Evolutionary conservation across 805 yeast genomes (phyloP).

Genomic region (Candida saitoana): DNA sequence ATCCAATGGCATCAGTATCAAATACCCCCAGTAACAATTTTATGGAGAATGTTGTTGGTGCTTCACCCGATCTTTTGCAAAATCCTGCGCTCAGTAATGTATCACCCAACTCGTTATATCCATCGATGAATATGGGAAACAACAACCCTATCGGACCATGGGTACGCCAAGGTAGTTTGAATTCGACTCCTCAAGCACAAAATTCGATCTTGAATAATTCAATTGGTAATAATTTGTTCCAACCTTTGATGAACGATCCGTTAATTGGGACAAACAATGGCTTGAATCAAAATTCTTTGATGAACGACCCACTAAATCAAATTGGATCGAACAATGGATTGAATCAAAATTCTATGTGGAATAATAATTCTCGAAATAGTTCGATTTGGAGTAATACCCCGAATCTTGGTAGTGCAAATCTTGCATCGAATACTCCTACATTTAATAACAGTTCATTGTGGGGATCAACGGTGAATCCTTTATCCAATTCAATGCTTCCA

Average conservation of each 20-base stretch:
- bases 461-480: conserved; percentile 1
- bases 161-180: not conserved
- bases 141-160: conserved; percentile 4
- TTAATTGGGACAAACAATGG: too few relatives aligned
- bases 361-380: conserved; percentile 16
- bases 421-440: not conserved
- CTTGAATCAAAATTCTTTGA: too few relatives aligned
- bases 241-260: not conserved
- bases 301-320: not conserved
- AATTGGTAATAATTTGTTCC: not conserved
- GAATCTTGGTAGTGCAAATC: conserved; percentile 5
- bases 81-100: conserved; percentile 7
- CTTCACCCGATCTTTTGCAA: not conserved
- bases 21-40: conserved; percentile 1
- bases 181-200: not conserved
- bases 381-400: conserved; percentile 29
- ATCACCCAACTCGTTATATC: conserved; percentile 1
- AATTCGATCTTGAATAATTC: not conserved
- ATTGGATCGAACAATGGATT: conserved; percentile 7
- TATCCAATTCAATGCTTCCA: not conserved
- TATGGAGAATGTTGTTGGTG: not conserved
- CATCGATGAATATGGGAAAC: conserved; percentile 1
- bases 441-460: conserved; percentile 7
- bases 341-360: conserved; percentile 11
- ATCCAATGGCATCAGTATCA: not conserved